A percentile compares a stretch with the other conserved stretches of the same genome.
phyloP scores from a whole-genome alignment of 768 basidiomycete genomes.

The Rhizopogon vulgaris region DNA sequence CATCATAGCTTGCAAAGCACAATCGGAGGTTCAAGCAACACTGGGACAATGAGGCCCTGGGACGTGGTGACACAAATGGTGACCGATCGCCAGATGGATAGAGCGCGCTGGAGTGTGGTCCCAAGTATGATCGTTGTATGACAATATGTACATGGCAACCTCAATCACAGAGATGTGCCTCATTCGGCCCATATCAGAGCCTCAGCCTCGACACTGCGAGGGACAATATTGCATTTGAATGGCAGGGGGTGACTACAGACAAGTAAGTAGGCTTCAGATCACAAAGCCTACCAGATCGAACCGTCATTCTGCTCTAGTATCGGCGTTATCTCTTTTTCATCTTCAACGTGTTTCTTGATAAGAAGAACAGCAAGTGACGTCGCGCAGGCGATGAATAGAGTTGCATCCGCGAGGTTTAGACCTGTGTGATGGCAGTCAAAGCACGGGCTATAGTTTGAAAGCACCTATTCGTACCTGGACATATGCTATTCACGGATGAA shows the following conservation, averaged over 20 bases:
- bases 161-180: no score
- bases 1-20: no score
- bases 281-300: background rate
- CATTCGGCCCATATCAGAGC: background rate
- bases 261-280: background rate
- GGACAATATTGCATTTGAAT: slow-evolving; percentile 7
- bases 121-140: no score
- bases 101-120: no score
- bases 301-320: background rate
- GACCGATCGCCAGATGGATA: no score
- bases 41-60: no score
- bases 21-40: no score
- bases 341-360: slow-evolving; percentile 3
- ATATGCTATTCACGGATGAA: background rate
- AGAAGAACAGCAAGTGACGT: slow-evolving; percentile 6
- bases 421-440: background rate
- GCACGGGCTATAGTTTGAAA: background rate
- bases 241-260: slow-evolving; percentile 3
- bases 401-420: background rate
- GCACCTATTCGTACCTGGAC: background rate
- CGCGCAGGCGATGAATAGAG: slow-evolving; percentile 6
- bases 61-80: no score
- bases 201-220: slow-evolving; percentile 1
- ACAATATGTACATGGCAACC: no score
- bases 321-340: slow-evolving; percentile 1